Conservation (phyloP, 2,329 filamentous ascomycete species). For the Phyllosticta capitalensis region DNA sequence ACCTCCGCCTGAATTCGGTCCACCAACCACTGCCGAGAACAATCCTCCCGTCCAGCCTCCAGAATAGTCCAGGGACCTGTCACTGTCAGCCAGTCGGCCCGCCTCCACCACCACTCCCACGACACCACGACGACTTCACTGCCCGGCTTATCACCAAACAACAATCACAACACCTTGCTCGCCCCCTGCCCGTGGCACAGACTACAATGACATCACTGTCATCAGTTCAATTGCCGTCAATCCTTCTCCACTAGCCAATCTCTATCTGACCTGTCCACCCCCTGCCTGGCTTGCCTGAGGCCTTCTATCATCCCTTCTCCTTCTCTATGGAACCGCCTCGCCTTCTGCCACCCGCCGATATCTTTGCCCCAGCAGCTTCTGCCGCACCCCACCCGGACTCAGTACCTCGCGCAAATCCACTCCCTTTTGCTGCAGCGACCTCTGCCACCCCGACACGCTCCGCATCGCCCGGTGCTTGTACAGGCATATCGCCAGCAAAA, state of each 20-base stretch:
- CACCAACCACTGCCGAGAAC: not conserved
- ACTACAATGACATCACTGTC: not conserved
- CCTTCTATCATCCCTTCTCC: not conserved
- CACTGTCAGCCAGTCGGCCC: not conserved
- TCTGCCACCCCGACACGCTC: slow-evolving; percentile 8
- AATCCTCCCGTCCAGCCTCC: not conserved
- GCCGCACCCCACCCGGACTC: slow-evolving; percentile 2
- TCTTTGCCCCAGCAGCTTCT: not conserved
- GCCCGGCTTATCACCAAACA: not conserved
- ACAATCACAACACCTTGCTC: not conserved
- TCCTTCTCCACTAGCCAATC: not conserved
- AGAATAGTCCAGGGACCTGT: not conserved
- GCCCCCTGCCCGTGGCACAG: not conserved
- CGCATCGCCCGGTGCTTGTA: slow-evolving; percentile 11
- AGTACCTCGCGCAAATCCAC: slow-evolving; percentile 8
- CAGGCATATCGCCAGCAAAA: slow-evolving; percentile 6
- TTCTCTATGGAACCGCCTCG: slow-evolving; percentile 4
- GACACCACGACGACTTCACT: not conserved
- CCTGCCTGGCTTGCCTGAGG: not conserved
- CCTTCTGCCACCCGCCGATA: slow-evolving; percentile 7
- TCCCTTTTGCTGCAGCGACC: slow-evolving; percentile 9
- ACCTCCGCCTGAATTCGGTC: not conserved
- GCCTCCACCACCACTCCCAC: not conserved
- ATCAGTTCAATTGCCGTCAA: not conserved
- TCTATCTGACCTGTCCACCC: not conserved